phyloP scores from a whole-genome alignment of 805 yeast genomes.

The Saturnispora quitensis region DNA sequence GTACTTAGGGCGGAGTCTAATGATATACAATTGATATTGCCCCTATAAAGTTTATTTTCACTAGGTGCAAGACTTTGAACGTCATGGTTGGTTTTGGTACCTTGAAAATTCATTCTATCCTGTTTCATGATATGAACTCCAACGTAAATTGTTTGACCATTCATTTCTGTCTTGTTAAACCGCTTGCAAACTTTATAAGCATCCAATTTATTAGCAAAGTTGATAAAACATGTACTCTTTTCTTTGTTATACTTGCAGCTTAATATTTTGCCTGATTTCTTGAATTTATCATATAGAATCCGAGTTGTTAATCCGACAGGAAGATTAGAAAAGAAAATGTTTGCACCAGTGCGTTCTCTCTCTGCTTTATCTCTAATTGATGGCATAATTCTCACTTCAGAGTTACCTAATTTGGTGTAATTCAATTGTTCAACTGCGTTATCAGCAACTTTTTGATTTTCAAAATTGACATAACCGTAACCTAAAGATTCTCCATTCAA shows the following conservation, averaged over 20 bases:
- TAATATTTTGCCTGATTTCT: constrained; percentile 20
- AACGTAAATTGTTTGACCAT: constrained; percentile 19
- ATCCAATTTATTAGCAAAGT: constrained; percentile 30
- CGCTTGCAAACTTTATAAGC: constrained; percentile 29
- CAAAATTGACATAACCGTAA: constrained; percentile 65
- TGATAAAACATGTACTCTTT: constrained; percentile 30
- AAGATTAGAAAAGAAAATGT: constrained; percentile 41
- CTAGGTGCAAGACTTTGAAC: not conserved
- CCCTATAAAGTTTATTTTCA: not conserved
- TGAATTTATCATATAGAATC: constrained; percentile 22
- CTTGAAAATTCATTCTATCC: constrained; percentile 18
- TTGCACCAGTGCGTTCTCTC: constrained; percentile 38
- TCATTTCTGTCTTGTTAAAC: constrained; percentile 18
- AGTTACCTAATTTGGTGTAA: constrained; percentile 31
- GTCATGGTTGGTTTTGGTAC: not conserved
- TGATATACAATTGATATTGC: not conserved
- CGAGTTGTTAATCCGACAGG: constrained; percentile 29
- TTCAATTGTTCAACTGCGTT: constrained; percentile 50
- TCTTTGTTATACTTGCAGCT: constrained; percentile 24
- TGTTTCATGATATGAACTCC: constrained; percentile 24
- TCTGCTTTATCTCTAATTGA: constrained; percentile 36
- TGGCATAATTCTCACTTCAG: constrained; percentile 48
- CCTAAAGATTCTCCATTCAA: constrained; percentile 51
- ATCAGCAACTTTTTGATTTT: constrained; percentile 40
- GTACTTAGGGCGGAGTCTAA: not conserved